Percentiles rank a stretch among this genome's conserved stretches.
These are phyloP conservation scores for Epichloe gansuensis DNA, from an alignment of 2,329 filamentous ascomycete genomes.

Conservation along the genomic window DNA sequence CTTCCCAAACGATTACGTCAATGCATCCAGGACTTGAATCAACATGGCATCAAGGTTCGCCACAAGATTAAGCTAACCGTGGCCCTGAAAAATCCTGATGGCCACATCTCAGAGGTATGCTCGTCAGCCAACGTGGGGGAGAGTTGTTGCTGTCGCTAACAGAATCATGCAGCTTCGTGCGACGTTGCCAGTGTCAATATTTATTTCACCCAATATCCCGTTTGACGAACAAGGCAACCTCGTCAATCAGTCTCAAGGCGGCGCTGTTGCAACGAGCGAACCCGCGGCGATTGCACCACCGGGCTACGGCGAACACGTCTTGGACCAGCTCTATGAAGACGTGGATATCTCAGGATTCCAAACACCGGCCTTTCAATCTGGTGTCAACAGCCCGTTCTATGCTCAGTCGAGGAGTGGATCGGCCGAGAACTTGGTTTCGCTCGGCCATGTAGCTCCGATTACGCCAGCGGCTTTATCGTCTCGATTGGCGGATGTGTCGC, in stretches of 20 bases:
- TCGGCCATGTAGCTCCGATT: slow-evolving; percentile 19
- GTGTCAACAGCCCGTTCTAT: slow-evolving; percentile 70
- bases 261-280: slow-evolving; percentile 34
- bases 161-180: slow-evolving; percentile 52
- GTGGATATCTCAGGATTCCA: slow-evolving; percentile 72
- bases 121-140: background rate
- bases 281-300: slow-evolving; percentile 67
- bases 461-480: slow-evolving; percentile 45
- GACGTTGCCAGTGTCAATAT: slow-evolving; percentile 80
- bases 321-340: slow-evolving; percentile 84
- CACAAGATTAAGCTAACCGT: slow-evolving; percentile 90
- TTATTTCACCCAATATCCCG: slow-evolving; percentile 87
- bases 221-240: slow-evolving; percentile 80
- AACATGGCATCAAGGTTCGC: slow-evolving; percentile 77
- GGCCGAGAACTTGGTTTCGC: slow-evolving; percentile 59
- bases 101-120: slow-evolving; percentile 75
- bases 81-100: slow-evolving; percentile 86
- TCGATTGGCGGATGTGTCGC: slow-evolving; percentile 57
- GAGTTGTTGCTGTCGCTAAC: background rate
- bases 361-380: slow-evolving; percentile 57
- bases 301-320: slow-evolving; percentile 76
- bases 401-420: slow-evolving; percentile 63
- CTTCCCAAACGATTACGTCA: slow-evolving; percentile 70
- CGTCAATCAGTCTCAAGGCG: slow-evolving; percentile 44
- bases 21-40: slow-evolving; percentile 83